Evolutionary conservation across 2,329 filamentous ascomycete genomes (phyloP).

Genomic region (Cordyceps militaris): DNA sequence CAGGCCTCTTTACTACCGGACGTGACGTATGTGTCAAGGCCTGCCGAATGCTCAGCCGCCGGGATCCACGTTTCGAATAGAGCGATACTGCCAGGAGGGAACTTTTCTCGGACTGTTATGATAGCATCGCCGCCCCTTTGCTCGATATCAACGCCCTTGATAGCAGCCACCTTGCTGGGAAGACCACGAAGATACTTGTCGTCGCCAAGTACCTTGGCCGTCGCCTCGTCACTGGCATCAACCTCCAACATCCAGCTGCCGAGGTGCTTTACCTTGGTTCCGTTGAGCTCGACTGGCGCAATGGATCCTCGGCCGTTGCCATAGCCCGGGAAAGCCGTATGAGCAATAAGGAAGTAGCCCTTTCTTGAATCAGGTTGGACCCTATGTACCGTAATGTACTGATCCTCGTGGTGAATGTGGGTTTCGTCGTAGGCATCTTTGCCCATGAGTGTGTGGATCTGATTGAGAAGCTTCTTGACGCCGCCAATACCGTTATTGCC

Average conservation of each 20-base stretch:
- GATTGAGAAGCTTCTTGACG: conserved; percentile 87
- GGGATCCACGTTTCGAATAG: conserved; percentile 96
- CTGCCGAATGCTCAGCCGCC: conserved; percentile 72
- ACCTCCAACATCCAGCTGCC: conserved; percentile 92
- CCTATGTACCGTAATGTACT: conserved; percentile 93
- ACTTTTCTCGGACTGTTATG: conserved; percentile 73
- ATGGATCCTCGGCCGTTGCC: conserved; percentile 77
- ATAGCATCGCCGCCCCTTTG: conserved; percentile 65
- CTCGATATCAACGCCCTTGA: conserved; percentile 68
- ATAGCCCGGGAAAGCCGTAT: conserved; percentile 90
- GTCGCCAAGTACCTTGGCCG: conserved; percentile 58
- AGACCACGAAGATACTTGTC: conserved; percentile 68
- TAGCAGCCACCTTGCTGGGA: conserved; percentile 70
- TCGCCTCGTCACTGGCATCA: conserved; percentile 65
- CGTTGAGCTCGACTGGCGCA: conserved; percentile 69
- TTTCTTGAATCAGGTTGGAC: conserved; percentile 89
- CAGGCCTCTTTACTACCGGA: conserved; percentile 76
- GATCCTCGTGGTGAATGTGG: conserved; percentile 91
- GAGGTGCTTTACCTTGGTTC: conserved; percentile 77
- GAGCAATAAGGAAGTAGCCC: conserved; percentile 91
- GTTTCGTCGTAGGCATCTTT: conserved; percentile 91
- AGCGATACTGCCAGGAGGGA: conserved; percentile 90
- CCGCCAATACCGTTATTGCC: conserved; percentile 78
- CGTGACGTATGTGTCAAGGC: conserved; percentile 80
- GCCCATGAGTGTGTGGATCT: conserved; percentile 93